These are phyloP conservation scores for Phlyctochytrium bullatum DNA, from an alignment of 192 early-diverging fungal genomes.

Conservation along the genomic window DNA sequence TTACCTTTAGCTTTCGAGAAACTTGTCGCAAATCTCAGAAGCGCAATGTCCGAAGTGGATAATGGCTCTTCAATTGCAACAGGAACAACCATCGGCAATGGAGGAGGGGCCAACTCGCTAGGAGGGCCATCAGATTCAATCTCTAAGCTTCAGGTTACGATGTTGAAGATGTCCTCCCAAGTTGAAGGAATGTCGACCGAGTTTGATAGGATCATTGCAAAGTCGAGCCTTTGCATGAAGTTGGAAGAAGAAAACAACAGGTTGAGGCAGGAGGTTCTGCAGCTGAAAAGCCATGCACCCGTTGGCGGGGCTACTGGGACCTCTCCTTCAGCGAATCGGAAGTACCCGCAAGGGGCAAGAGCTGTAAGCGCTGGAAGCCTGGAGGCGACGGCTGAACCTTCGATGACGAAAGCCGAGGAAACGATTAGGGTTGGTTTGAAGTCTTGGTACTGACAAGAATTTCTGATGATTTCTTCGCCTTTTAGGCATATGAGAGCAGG, in stretches of 20 bases:
- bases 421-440: too few species aligned
- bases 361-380: conserved; percentile 12
- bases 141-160: conserved; percentile 45
- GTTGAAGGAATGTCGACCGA: conserved; percentile 36
- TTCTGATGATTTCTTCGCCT: too few species aligned
- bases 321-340: too few species aligned
- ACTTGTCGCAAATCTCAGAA: conserved; percentile 36
- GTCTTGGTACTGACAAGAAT: too few species aligned
- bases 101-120: too few species aligned
- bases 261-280: conserved; percentile 24
- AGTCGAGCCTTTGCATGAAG: conserved; percentile 19
- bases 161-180: conserved; percentile 46
- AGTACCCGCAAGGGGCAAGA: too few species aligned
- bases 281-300: too few species aligned
- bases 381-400: conserved; percentile 1
- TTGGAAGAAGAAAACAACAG: conserved; percentile 44
- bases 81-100: conserved; percentile 6
- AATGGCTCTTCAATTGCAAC: conserved; percentile 20
- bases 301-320: too few species aligned
- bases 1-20: conserved; percentile 42
- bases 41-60: conserved; percentile 34
- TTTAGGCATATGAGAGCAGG: conserved; percentile 32
- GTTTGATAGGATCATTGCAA: conserved; percentile 39
- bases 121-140: conserved; percentile 33
- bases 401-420: conserved; percentile 25